phyloP scores from a whole-genome alignment of 208 protist genomes.

The Hexamita inflata region DNA sequence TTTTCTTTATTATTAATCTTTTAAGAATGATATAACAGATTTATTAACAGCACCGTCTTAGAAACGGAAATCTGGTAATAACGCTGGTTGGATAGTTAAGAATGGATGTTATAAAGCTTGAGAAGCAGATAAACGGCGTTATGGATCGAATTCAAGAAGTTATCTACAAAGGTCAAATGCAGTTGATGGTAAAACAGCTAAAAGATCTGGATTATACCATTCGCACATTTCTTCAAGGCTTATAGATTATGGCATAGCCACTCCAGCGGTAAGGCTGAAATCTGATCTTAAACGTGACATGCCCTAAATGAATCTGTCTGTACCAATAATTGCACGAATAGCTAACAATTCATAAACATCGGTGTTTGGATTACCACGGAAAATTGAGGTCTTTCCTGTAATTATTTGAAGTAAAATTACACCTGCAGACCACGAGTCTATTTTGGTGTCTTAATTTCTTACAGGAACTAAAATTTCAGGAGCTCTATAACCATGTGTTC shows the following conservation, averaged over 20 bases:
- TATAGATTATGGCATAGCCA: constrained; percentile 3
- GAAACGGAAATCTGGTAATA: constrained; percentile 14
- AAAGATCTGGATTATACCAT: constrained; percentile 28
- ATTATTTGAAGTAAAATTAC: constrained; percentile 26
- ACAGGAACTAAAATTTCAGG: constrained; percentile 31
- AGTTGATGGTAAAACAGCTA: constrained; percentile 15
- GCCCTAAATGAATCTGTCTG: constrained; percentile 14
- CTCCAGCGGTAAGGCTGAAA: constrained; percentile 6
- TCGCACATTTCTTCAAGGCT: background rate
- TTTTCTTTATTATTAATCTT: background rate
- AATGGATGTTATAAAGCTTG: constrained; percentile 11
- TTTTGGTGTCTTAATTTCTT: background rate
- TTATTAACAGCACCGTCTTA: background rate
- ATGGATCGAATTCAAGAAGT: constrained; percentile 5
- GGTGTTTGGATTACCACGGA: constrained; percentile 11
- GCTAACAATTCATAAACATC: constrained; percentile 24
- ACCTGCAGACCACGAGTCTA: constrained; percentile 24
- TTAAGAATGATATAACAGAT: background rate
- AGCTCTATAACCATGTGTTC: constrained; percentile 31
- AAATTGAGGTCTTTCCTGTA: constrained; percentile 27
- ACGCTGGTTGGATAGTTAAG: background rate
- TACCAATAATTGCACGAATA: constrained; percentile 10
- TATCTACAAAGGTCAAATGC: constrained; percentile 4
- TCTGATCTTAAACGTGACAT: constrained; percentile 9
- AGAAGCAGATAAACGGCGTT: constrained; percentile 6